phyloP scores from a whole-genome alignment of 495 filamentous ascomycete species.

The Rhizodiscina lignyota region DNA sequence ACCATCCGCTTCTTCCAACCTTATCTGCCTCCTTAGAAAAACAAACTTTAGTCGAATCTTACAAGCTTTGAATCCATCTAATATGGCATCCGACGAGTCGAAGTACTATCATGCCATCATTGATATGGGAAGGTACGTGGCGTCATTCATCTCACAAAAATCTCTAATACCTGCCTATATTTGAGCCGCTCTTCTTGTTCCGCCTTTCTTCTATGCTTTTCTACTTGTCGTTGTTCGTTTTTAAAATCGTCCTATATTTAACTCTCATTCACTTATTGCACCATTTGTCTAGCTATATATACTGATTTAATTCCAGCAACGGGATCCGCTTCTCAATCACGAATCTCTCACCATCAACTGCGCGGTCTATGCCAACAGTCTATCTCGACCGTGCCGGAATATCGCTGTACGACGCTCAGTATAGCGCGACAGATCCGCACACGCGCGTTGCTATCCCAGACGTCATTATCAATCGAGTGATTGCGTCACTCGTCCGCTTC shows the following conservation, averaged over 20 bases:
- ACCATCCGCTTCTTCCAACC: no score
- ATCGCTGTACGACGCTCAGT: constrained; percentile 80
- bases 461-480: constrained; percentile 42
- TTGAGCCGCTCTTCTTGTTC: not conserved
- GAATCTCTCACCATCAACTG: constrained; percentile 48
- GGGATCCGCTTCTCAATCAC: constrained; percentile 90
- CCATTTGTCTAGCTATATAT: not conserved
- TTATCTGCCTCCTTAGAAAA: no score
- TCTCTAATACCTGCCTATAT: no score
- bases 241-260: not conserved
- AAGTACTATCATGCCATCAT: constrained; percentile 11
- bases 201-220: not conserved
- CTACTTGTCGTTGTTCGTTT: not conserved
- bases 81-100: not conserved
- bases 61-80: no score
- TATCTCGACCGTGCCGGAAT: constrained; percentile 65
- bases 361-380: constrained; percentile 58
- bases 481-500: constrained; percentile 52
- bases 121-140: constrained; percentile 15
- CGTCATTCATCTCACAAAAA: no score
- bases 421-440: constrained; percentile 22
- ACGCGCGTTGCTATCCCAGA: constrained; percentile 38
- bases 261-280: not conserved
- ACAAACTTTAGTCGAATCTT: no score
- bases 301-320: constrained; percentile 42